Base-by-base conservation (phyloP, 352 stramenopile genomes). In the Pythium apleroticum region DNA sequence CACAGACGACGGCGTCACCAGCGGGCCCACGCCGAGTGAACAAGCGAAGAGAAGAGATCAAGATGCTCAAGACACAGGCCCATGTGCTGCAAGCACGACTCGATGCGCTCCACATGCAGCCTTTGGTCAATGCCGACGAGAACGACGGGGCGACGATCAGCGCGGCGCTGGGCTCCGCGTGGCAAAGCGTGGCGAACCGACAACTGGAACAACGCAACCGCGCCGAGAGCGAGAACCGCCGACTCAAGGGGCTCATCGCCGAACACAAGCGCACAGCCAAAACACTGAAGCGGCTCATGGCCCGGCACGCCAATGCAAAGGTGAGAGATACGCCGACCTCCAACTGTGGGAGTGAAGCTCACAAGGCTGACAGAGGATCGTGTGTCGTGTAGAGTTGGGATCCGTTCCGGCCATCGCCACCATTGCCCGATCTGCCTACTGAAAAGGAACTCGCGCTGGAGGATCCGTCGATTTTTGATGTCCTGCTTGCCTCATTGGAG, bases 261-360 rank as follows among this genome's bases (percentile, higher is more conserved):
- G 77, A 89, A 24, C 77, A 87, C 63, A 85, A 86, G 58, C 72
- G 84, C 43, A 77, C 71, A 68, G 31, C 33, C 19, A 58, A 57
- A 19, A 17, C 52, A 4, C 46, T 59, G 19, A 54, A 54, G 39
- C 52, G 52, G 10, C 50, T 67, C 20, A 20, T 54, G 27, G 41
- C 56, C 1, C n/a, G 56, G 6, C 60, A 57, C 28, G 41, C 39
- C 12, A 67, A 67, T 20, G 35, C 37, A 14, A 57, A 67, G 48
- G 59, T 66, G 50, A 49, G 33, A 39, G 8, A 4, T 33, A 10
- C 30, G 10, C n/a, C n/a, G n/a, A n/a, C n/a, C n/a, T n/a, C n/a
- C n/a, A n/a, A n/a, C n/a, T n/a, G n/a, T n/a, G n/a, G n/a, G n/a
- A n/a, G n/a, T n/a, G n/a, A n/a, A n/a, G n/a, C n/a, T n/a, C n/a